Evolutionary conservation across 1,139 yeast genomes (phyloP).

Genomic region (Entelexis paramagnoliae): DNA sequence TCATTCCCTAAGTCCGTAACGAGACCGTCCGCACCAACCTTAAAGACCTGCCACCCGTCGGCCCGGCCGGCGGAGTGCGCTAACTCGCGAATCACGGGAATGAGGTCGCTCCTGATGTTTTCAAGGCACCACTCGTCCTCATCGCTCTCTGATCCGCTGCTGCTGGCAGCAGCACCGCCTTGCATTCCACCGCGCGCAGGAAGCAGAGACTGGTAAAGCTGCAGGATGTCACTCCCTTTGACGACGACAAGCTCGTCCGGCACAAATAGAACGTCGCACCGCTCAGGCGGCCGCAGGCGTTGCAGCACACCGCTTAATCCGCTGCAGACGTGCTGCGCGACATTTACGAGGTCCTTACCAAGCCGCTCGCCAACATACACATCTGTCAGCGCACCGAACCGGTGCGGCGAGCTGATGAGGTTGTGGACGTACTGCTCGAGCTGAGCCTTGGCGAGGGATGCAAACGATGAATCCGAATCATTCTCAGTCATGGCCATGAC

Average conservation of each 20-base stretch:
- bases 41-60: constrained; percentile 33
- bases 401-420: constrained; percentile 19
- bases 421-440: background rate
- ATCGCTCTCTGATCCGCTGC: constrained; percentile 16
- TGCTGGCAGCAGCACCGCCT: background rate
- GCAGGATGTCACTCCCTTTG: constrained; percentile 30
- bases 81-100: constrained; percentile 31
- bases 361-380: constrained; percentile 16
- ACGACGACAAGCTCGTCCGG: constrained; percentile 29
- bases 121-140: constrained; percentile 32
- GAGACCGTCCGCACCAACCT: constrained; percentile 28
- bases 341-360: background rate
- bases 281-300: background rate
- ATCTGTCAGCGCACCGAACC: constrained; percentile 18
- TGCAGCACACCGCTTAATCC: background rate
- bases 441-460: background rate
- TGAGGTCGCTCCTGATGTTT: constrained; percentile 30
- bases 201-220: constrained; percentile 27
- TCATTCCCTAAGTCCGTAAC: constrained; percentile 27
- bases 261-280: constrained; percentile 8
- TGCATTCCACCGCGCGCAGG: constrained; percentile 12
- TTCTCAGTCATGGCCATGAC: background rate
- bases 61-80: constrained; percentile 25
- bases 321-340: background rate
- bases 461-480: background rate